phyloP scores from a whole-genome alignment of 495 filamentous ascomycete species.

The Xylaria nigripes region DNA sequence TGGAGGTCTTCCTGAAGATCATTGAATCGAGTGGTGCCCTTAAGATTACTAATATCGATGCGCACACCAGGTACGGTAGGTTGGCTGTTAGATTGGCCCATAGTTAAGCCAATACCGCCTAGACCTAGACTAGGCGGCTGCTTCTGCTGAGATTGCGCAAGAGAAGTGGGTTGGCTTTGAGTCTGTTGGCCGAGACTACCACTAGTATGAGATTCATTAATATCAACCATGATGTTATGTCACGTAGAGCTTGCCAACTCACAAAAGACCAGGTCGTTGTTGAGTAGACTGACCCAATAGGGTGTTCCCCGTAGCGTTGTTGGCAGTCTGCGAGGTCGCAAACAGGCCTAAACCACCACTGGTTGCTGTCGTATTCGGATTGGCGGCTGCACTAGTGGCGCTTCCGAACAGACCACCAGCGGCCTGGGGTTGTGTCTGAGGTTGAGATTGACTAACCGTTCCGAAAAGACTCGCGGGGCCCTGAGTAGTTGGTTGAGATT shows the following conservation, averaged over 20 bases:
- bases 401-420: constrained; percentile 41
- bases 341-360: constrained; percentile 28
- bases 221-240: neutral
- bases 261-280: constrained; percentile 43
- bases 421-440: constrained; percentile 17
- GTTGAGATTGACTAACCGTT: constrained; percentile 2
- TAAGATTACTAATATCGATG: constrained; percentile 65
- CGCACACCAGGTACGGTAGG: constrained; percentile 61
- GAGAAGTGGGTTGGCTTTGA: constrained; percentile 19
- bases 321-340: constrained; percentile 19
- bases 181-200: constrained; percentile 18
- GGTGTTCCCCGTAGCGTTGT: constrained; percentile 10
- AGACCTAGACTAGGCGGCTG: constrained; percentile 31
- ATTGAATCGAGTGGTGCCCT: constrained; percentile 80
- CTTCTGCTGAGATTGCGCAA: constrained; percentile 37
- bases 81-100: constrained; percentile 38
- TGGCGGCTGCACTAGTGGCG: constrained; percentile 23
- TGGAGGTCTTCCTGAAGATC: constrained; percentile 82
- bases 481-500: constrained; percentile 18
- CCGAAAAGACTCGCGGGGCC: neutral
- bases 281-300: constrained; percentile 25
- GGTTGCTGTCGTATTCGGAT: constrained; percentile 18
- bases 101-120: constrained; percentile 31
- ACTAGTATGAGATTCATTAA: constrained; percentile 16
- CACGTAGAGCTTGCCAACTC: constrained; percentile 20